Percentiles rank a stretch among this genome's conserved stretches.
phyloP scores from a whole-genome alignment of 176 grass and related monocot species.

The Hordeum marinum region DNA sequence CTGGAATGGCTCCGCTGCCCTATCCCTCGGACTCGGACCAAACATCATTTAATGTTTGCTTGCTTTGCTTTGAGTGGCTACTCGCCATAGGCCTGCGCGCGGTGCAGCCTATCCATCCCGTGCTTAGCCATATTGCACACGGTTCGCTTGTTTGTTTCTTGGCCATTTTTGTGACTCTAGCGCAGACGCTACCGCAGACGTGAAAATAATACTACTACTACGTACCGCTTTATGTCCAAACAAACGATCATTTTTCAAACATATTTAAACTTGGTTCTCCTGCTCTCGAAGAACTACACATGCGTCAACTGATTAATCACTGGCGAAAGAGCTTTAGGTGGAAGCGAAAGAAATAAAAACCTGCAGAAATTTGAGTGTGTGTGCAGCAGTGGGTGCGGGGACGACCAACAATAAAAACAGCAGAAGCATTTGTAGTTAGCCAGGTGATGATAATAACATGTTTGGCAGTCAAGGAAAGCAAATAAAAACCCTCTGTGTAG shows the following conservation, averaged over 20 bases:
- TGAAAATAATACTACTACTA: background rate
- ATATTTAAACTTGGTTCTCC: too few relatives aligned
- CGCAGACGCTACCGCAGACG: background rate
- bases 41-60: conserved; percentile 1
- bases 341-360: background rate
- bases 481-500: background rate
- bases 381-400: background rate
- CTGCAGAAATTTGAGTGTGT: background rate
- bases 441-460: background rate
- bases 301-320: background rate
- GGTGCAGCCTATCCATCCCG: background rate
- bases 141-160: background rate
- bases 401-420: background rate
- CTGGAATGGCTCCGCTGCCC: background rate
- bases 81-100: background rate
- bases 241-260: background rate
- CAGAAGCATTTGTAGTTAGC: background rate
- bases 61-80: background rate
- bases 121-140: conserved; percentile 11
- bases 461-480: background rate
- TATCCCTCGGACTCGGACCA: background rate
- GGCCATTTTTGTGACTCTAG: background rate
- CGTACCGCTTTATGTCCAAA: background rate
- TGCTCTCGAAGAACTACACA: too few relatives aligned
- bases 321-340: background rate